These are phyloP conservation scores for Vitellaria paradoxa DNA, from an alignment of 179 eudicot genomes.

Conservation along the genomic window DNA sequence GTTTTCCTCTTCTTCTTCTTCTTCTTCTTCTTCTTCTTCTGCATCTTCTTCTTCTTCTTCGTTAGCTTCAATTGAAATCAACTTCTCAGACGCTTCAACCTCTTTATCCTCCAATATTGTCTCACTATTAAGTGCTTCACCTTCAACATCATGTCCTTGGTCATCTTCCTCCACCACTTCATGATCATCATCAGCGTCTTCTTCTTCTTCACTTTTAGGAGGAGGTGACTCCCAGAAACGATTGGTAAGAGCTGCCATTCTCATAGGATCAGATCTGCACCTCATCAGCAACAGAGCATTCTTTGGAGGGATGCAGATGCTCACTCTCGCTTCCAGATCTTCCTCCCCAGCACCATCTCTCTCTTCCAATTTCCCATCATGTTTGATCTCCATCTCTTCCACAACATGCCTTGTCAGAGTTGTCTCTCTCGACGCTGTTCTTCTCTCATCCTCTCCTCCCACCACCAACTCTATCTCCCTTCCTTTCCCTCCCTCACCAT, in stretches of 20 bases:
- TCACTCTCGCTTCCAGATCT: constrained; percentile 41
- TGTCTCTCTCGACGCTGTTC: constrained; percentile 23
- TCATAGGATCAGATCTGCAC: constrained; percentile 86
- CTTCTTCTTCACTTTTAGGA: constrained; percentile 14
- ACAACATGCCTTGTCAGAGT: constrained; percentile 54
- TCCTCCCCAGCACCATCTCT: constrained; percentile 16
- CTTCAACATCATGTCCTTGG: background rate
- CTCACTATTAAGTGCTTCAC: background rate
- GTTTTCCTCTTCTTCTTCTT: too few species aligned
- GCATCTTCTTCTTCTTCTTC: background rate
- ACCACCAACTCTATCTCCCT: constrained; percentile 68
- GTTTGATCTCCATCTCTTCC: constrained; percentile 58
- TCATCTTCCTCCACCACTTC: constrained; percentile 11
- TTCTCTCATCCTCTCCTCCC: constrained; percentile 36
- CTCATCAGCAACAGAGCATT: constrained; percentile 86
- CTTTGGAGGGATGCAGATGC: constrained; percentile 75
- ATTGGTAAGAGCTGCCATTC: constrained; percentile 62
- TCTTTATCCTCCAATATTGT: background rate
- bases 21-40: background rate
- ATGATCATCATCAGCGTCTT: constrained; percentile 18
- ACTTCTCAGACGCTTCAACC: background rate
- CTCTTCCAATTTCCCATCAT: constrained; percentile 31
- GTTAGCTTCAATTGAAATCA: background rate
- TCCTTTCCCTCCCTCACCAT: constrained; percentile 34
- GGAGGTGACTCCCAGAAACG: constrained; percentile 43